These are phyloP conservation scores for Solanum chacoense DNA, from an alignment of 305 asterid species.

Conservation along the genomic window DNA sequence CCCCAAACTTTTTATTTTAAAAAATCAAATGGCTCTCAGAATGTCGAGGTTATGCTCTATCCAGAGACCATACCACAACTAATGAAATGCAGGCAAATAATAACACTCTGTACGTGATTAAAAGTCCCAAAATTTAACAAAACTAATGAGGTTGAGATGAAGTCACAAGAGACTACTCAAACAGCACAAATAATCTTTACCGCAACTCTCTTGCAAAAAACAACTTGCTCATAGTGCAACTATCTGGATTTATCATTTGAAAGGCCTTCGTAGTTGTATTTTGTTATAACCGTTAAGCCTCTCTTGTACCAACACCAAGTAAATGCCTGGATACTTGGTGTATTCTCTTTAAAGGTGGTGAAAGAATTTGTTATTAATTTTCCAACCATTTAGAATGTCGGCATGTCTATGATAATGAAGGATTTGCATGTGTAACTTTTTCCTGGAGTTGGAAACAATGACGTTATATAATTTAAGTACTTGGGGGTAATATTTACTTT, in stretches of 20 bases:
- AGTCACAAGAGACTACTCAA: not conserved
- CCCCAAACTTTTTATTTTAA: not conserved
- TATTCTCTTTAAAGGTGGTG: not conserved
- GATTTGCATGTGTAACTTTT: not conserved
- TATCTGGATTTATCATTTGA: not conserved
- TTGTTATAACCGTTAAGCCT: not conserved
- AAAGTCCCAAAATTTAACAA: not conserved
- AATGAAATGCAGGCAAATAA: not conserved
- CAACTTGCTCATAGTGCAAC: not conserved
- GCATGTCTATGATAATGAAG: not conserved
- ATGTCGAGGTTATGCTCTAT: not conserved
- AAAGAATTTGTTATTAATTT: not conserved
- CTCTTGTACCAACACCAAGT: not conserved
- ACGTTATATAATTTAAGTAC: not conserved
- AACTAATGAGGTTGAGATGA: not conserved
- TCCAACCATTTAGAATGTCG: not conserved
- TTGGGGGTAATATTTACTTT: not conserved
- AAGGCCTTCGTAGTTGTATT: not conserved
- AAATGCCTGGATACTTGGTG: not conserved
- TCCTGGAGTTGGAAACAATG: not conserved
- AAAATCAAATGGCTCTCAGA: not conserved
- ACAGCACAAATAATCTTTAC: not conserved
- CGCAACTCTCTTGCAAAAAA: not conserved
- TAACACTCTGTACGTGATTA: not conserved
- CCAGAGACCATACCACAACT: not conserved